Conservation (phyloP, 176 grass and related monocot species). For the Aegilops umbellulata region DNA sequence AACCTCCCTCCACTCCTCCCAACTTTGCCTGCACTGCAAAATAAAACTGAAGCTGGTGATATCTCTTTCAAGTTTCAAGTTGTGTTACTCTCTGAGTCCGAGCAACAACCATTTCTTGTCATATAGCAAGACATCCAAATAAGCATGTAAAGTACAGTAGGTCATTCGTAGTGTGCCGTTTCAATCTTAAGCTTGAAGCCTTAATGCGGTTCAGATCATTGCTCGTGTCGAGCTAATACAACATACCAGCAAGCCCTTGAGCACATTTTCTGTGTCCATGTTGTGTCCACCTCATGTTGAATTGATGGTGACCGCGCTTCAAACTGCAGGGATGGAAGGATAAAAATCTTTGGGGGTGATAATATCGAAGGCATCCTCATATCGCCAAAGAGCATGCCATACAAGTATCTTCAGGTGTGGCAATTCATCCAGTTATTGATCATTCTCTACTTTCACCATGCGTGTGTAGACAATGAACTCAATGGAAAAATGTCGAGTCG, state of each 20-base stretch:
- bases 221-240: not conserved
- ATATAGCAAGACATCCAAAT: not conserved
- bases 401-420: conserved; percentile 82
- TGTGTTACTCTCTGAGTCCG: not conserved
- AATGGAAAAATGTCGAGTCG: too few species aligned
- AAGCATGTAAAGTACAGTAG: not conserved
- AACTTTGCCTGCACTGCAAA: not conserved
- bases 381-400: conserved; percentile 79
- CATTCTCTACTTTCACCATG: too few species aligned
- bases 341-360: conserved; percentile 89
- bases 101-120: not conserved
- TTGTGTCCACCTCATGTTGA: not conserved
- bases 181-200: not conserved
- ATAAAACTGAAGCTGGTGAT: not conserved
- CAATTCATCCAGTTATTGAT: not conserved
- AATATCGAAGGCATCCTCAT: conserved; percentile 83
- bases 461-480: too few species aligned
- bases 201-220: not conserved
- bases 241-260: not conserved
- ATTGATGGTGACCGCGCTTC: not conserved
- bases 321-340: conserved; percentile 82
- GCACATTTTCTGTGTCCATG: not conserved
- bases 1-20: not conserved
- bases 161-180: not conserved
- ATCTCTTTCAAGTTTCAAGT: not conserved